Evolutionary conservation across 2,329 filamentous ascomycete species (phyloP), one percentile per base, ranked within the genome.

Genomic region (Alternaria hordeiaustralica): DNA sequence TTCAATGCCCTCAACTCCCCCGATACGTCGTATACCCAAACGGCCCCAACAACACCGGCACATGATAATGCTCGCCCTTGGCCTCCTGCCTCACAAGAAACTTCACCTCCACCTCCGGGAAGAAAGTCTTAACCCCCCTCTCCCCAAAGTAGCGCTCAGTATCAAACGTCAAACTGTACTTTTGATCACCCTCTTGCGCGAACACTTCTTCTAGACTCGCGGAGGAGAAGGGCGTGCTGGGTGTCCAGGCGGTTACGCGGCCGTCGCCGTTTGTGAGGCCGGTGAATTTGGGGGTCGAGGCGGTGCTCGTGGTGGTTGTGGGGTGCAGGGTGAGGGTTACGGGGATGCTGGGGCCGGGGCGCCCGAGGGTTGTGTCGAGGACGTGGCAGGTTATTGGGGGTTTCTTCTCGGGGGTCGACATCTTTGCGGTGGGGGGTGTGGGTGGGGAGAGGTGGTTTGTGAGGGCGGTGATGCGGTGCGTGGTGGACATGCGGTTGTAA

Each of bases 11-110:
- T 66, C 66, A 77, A 59, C 70, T 74, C 46, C 92, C 92, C 51
- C 92, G 84, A 80, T 96, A 96, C 10, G 92, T 95, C 44, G 90
- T 92, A 81, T 93, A 96, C 77, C 90, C 91, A 81, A 90, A 94
- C 28, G 92, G 92, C 67, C 90, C 89, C 81, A 95, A 78, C 78
- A 96, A 76, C 75, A 96, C 80, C 47, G 92, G 92, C 4, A 96
- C 91, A 82, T 96, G 92, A 75, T 92, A 95, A 75, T 91, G 88
- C 84, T 92, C 88, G 21, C 78, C 75, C 63, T 76, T 78, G 84
- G 67, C 70, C 55, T 64, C 80, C 62, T 79, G 79, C 67, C 83
- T 82, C 3, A 85, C 82, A 66, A 81, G 70, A 75, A 89, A 88
- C 59, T 80, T 82, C 57, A 89, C 78, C 74, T 86, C 85, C 3